Base-by-base conservation (phyloP, 2,329 filamentous ascomycete species). In the Xylariaceae sp. region DNA sequence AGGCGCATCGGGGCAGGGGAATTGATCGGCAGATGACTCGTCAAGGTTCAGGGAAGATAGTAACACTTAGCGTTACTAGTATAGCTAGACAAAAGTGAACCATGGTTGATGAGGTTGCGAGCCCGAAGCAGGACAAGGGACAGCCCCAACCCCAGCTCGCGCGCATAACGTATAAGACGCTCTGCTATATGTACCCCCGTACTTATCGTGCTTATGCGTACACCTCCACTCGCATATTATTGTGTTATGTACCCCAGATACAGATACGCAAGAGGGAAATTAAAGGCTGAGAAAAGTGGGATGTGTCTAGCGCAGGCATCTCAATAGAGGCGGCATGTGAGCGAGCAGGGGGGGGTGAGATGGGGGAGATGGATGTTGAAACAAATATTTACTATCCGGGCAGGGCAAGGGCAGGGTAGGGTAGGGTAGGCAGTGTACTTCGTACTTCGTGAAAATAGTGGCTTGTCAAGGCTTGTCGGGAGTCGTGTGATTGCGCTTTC, bases 11-110 rank as follows among this genome's bases (percentile, higher is more conserved):
- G 44, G 52, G 54, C 57, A 60, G 54, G 45, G 44, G 58, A 51
- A 35, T 35, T 51, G 60, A 63, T 63, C 57, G 53, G 54, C 60
- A 52, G 48, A 60, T 62, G 57, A 56, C 57, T 60, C 52, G 62
- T 58, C 59, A 48, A 56, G 56, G 42, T 48, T 54, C 45, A 34
- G 51, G 51, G 45, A 44, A 59, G 51, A 35, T 44, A 59, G 47
- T 49, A 11, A n/a, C 17, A 23, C 47, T 23, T 23, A 30, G 47
- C n/a, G 42, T n/a, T 6, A 45, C 42, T n/a, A 45, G 11, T 6
- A 13, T 45, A 45, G 11, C 42, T 45, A 13, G 42, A 15, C 13
- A 45, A n/a, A n/a, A 45, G 42, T n/a, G 13, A 45, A 45, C 42
- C 42, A 45, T 45, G 42, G 42, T 15, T 45, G 42, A 45, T n/a